Evolutionary conservation across 495 filamentous ascomycete species (phyloP).

Genomic region (Tirmania nivea): DNA sequence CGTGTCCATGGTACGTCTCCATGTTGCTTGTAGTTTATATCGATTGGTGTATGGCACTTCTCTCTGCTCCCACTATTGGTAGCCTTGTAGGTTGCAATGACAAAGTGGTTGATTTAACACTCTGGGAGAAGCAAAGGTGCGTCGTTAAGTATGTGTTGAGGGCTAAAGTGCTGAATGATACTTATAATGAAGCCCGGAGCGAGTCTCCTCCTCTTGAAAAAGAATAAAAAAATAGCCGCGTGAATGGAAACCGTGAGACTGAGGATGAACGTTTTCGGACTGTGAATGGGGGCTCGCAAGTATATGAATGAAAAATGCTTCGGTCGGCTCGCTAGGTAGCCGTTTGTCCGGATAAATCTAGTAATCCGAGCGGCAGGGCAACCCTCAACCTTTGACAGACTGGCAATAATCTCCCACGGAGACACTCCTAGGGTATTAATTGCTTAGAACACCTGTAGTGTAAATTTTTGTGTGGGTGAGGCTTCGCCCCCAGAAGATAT

Average conservation of each 20-base stretch:
- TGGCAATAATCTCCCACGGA: too few species aligned
- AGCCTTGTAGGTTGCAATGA: background rate
- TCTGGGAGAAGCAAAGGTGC: too few species aligned
- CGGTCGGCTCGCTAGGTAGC: background rate
- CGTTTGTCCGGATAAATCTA: background rate
- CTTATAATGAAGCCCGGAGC: too few species aligned
- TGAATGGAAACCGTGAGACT: background rate
- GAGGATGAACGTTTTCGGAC: background rate
- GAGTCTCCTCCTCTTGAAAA: too few species aligned
- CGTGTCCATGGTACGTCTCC: slow-evolving; percentile 90
- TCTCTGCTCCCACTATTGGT: background rate
- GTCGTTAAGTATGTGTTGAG: too few species aligned
- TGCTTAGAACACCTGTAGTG: too few species aligned
- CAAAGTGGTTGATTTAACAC: too few species aligned
- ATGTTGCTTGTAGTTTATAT: slow-evolving; percentile 26
- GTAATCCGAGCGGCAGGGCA: background rate
- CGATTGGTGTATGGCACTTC: background rate
- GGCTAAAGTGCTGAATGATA: too few species aligned
- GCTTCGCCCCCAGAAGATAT: too few species aligned
- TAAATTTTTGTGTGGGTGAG: too few species aligned
- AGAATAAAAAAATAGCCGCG: background rate
- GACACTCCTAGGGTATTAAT: too few species aligned
- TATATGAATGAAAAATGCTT: background rate
- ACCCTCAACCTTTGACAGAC: background rate
- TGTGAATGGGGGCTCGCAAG: background rate